Evolutionary conservation across 805 yeast species (phyloP), one percentile per base, ranked within the genome.

Genomic region (Wickerhamomyces silvicola): DNA sequence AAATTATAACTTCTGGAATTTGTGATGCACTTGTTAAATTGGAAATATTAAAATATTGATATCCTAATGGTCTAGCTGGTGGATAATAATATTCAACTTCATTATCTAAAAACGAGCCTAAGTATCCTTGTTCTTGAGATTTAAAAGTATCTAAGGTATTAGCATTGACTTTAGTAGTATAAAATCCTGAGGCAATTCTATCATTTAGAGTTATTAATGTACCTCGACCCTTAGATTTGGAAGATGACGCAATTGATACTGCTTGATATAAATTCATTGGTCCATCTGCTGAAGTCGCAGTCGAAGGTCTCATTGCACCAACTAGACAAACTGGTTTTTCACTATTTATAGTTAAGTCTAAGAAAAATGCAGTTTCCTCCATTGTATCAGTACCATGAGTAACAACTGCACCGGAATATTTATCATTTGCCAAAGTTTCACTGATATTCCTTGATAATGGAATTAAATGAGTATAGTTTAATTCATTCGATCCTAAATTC

Each of bases 381-480:
- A 75, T 62, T 2, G 82, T 72, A 45, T 77, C 84, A 7, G 84
- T 77, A n/a, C 84, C 84, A 50, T 77, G 84, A 1, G 82, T 77
- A 23, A 77, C 70, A 26, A 77, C 82, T 13, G 75, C 66, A 24
- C 81, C 82, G 44, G 73, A 75, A 40, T 63, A 71, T 11, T 50
- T 52, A 24, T 42, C 53, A 3, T 54, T 38, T 17, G 55, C 59
- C 22, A 75, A 48, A 20, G 70, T 68, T 16, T 61, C 60, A 10
- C 65, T 53, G 13, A 77, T 62, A 35, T 69, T 68, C 27, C 59
- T 52, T 38, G 72, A 65, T 29, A 77, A 62, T 29, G 59, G 56
- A 32, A 65, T 45, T 34, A 77, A 55, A 25, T 72, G 68, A 2
- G 46, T 42, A 28, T 70, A 65, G 24, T 70, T 65, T 19, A 77